These are phyloP conservation scores for Clarireedia hainanense DNA, from an alignment of 2,329 filamentous ascomycete genomes.

Conservation along the genomic window DNA sequence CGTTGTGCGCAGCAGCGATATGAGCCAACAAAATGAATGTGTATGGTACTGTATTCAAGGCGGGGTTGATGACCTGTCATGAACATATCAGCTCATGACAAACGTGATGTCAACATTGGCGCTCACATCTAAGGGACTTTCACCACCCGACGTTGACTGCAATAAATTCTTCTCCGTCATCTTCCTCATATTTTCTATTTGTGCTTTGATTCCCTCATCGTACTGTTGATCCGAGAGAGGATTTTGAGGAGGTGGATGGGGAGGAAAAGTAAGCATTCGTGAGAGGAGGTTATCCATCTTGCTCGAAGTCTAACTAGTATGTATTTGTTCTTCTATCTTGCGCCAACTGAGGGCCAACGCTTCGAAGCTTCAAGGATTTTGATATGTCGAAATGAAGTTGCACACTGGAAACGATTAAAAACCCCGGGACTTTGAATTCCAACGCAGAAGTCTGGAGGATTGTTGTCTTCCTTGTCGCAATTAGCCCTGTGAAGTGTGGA, in stretches of 20 bases:
- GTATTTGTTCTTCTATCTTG: neutral
- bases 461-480: neutral
- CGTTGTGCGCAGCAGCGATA: constrained; percentile 33
- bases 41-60: constrained; percentile 51
- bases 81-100: constrained; percentile 10
- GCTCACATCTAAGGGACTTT: constrained; percentile 33
- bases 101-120: neutral
- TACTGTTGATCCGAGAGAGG: constrained; percentile 34
- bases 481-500: neutral
- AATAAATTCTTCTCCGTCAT: constrained; percentile 29
- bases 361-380: too few species aligned
- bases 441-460: too few species aligned
- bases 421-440: too few species aligned
- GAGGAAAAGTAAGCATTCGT: constrained; percentile 33
- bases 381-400: too few species aligned
- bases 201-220: constrained; percentile 35
- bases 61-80: constrained; percentile 37
- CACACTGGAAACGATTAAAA: too few species aligned
- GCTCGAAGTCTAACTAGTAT: neutral
- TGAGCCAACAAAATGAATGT: constrained; percentile 44
- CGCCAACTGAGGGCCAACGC: too few species aligned
- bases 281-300: constrained; percentile 31
- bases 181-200: constrained; percentile 32
- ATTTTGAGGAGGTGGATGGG: constrained; percentile 29
- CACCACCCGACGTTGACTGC: constrained; percentile 27